Base-by-base conservation (phyloP, 805 yeast species). In the Zygotorulaspora sp. region DNA sequence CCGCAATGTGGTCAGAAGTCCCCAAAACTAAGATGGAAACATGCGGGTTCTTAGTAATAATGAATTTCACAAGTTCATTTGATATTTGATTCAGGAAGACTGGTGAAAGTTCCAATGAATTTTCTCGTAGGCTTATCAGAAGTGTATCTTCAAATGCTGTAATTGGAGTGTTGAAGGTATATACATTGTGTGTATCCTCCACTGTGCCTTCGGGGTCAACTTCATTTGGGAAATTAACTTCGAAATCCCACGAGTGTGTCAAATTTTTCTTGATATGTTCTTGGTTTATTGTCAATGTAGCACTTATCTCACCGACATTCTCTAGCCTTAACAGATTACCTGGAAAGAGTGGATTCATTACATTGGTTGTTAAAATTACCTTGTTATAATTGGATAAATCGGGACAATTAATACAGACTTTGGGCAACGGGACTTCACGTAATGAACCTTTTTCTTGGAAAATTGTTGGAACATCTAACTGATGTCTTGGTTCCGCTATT, bases 401-500 rank as follows among this genome's bases (percentile, higher is more conserved):
- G 6, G 52, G 15, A 6, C 35, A 19, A 11, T 52, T 45, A 3
- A 68, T 38, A 1, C 41, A 27, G 0, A 67, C 53, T 12, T 40
- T 37, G 5, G 73, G 72, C 17, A 66, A 41, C 6, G 57, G 46
- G 6, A 47, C 41, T 20, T 27, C 17, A 32, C 55, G 57, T 25
- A 57, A 36, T 4, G 60, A 52, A 17, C 48, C 61, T 8, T 44
- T 45, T 36, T 55, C 47, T 3, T 36, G 37, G 1, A 49, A 37
- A 8, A 46, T 40, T n/a, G 45, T 31, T 3, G 61, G 55, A 3
- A 51, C 45, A 39, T 68, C 72, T 27, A 74, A 45, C 13, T 65
- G 57, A 54, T 74, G 78, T 45, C 78, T 69, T 21, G 78, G 75
- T 17, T 64, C 61, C 26, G 61, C 65, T n/a, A 52, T 46, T 12